Percentiles rank a stretch among this genome's conserved stretches.
Evolutionary conservation across 2,329 filamentous ascomycete genomes (phyloP).

Genomic region (Beauveria scarabaeidicola): DNA sequence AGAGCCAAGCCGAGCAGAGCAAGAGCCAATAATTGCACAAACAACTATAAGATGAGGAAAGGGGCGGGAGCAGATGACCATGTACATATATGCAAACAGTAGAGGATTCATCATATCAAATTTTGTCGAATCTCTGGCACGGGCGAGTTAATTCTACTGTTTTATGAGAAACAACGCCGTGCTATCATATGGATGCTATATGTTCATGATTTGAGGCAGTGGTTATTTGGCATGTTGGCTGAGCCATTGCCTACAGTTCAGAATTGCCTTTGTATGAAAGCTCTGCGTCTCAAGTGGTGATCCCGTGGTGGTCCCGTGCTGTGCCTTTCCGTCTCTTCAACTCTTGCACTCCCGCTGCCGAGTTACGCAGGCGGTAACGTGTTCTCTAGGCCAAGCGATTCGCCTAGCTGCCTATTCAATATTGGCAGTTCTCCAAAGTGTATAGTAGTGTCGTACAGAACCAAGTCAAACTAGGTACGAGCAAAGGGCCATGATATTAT

Average conservation of each 20-base stretch:
- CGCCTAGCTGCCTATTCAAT: background rate
- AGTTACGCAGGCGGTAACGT: background rate
- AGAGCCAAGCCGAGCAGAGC: conserved; percentile 24
- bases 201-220: too few relatives aligned
- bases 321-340: background rate
- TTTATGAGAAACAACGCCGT: too few relatives aligned
- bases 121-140: background rate
- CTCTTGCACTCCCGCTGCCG: background rate
- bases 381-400: background rate
- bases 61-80: background rate
- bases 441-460: too few relatives aligned
- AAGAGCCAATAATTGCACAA: conserved; percentile 20
- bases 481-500: too few relatives aligned
- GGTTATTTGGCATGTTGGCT: too few relatives aligned
- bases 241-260: too few relatives aligned
- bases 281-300: too few relatives aligned
- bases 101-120: conserved; percentile 1
- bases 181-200: too few relatives aligned
- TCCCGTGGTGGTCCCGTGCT: too few relatives aligned
- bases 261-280: too few relatives aligned
- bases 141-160: background rate
- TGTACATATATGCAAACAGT: conserved; percentile 12
- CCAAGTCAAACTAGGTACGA: too few relatives aligned
- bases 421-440: too few relatives aligned
- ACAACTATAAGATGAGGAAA: conserved; percentile 1